Conservation (phyloP, 2,329 filamentous ascomycete genomes). For the Apiospora pterosperma region DNA sequence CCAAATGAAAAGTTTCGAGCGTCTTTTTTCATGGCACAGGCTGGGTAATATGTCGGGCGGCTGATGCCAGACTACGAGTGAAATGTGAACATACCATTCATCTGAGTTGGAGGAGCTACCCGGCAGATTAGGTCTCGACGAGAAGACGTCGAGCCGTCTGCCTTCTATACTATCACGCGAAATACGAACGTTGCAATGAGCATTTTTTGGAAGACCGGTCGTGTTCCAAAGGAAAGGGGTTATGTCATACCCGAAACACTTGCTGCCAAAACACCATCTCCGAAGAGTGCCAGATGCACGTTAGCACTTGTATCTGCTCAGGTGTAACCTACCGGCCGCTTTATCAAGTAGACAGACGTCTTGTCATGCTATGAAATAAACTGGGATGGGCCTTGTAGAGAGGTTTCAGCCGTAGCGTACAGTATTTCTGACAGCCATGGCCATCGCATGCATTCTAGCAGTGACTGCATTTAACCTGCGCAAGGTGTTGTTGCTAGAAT, state of each 20-base stretch:
- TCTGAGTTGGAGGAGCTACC: background rate
- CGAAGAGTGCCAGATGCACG: too few relatives aligned
- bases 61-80: background rate
- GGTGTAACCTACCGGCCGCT: background rate
- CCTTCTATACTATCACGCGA: background rate
- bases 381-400: background rate
- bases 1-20: conserved; percentile 26
- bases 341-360: background rate
- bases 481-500: background rate
- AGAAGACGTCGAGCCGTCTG: background rate
- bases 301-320: background rate
- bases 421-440: background rate
- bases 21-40: conserved; percentile 7
- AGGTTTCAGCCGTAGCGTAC: background rate
- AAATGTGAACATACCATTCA: conserved; percentile 1
- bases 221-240: background rate
- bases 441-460: background rate
- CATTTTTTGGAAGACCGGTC: background rate
- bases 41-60: conserved; percentile 5
- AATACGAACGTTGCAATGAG: conserved; percentile 1
- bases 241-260: background rate
- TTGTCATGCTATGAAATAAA: background rate
- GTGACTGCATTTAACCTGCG: background rate
- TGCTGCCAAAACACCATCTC: background rate
- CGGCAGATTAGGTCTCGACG: background rate